Percentiles rank a stretch among this genome's conserved stretches.
Evolutionary conservation across 345 rosid species (phyloP).

Genomic region (Adansonia digitata): DNA sequence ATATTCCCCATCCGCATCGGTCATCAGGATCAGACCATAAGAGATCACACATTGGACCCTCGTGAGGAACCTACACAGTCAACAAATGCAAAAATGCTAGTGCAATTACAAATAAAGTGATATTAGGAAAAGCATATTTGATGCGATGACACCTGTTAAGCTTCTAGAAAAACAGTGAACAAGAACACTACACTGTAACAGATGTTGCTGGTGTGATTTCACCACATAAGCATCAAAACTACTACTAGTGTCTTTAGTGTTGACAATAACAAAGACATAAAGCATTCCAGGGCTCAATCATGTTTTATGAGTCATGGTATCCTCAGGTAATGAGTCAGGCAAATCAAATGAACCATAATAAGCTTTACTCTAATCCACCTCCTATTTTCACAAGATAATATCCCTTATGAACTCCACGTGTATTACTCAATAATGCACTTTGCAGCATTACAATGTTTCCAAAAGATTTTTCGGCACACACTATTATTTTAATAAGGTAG

Average conservation of each 20-base stretch:
- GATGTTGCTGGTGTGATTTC: neutral
- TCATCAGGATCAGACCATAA: constrained; percentile 73
- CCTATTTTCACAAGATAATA: neutral
- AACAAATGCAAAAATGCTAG: neutral
- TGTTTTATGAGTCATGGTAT: neutral
- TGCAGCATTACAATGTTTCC: neutral
- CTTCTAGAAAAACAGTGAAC: neutral
- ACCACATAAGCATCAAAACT: neutral
- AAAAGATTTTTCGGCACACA: neutral
- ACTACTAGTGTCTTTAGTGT: neutral
- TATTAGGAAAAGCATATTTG: neutral
- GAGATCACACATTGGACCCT: constrained; percentile 88
- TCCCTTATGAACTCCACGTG: neutral
- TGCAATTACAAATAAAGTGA: neutral
- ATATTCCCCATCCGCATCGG: constrained; percentile 57
- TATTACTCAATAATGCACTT: neutral
- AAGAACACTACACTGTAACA: neutral
- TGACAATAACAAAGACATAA: neutral
- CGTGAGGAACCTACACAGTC: constrained; percentile 69
- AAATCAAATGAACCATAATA: neutral
- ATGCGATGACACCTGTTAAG: neutral
- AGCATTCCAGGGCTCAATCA: neutral
- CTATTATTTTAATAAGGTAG: neutral
- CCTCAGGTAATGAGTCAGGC: neutral
- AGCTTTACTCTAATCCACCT: neutral